A percentile compares a stretch with the other conserved stretches of the same genome.
Evolutionary conservation across 352 stramenopile genomes (phyloP).

Genomic region (Peronospora farinosa): DNA sequence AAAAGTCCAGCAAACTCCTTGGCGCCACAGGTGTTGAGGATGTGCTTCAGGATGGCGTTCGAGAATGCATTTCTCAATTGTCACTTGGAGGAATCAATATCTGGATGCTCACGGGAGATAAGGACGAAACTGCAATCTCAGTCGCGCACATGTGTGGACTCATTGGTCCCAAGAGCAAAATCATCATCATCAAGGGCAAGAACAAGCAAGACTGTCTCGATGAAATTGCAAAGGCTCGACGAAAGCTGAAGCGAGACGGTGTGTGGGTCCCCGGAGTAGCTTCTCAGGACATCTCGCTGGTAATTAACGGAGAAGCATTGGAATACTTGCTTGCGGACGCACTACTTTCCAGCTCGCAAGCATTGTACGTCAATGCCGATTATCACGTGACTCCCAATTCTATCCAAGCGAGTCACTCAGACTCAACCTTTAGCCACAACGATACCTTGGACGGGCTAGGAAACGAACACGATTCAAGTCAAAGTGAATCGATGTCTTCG

Average conservation of each 20-base stretch:
- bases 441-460: conserved; percentile 8
- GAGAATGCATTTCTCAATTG: conserved; percentile 93
- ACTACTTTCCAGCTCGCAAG: conserved; percentile 17
- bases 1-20: conserved; percentile 84
- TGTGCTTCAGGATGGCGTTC: conserved; percentile 93
- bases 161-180: conserved; percentile 66
- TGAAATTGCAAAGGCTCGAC: conserved; percentile 65
- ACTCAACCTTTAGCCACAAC: conserved; percentile 2
- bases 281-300: conserved; percentile 65
- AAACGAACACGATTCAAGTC: conserved; percentile 10
- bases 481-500: conserved; percentile 38
- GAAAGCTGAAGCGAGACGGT: conserved; percentile 71
- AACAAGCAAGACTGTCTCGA: conserved; percentile 73
- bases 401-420: conserved; percentile 6
- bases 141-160: conserved; percentile 96
- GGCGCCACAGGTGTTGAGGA: conserved; percentile 97
- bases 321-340: conserved; percentile 60
- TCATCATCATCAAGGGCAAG: conserved; percentile 81
- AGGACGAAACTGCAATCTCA: conserved; percentile 98
- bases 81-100: conserved; percentile 95
- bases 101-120: conserved; percentile 99
- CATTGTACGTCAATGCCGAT: conserved; percentile 11
- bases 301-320: conserved; percentile 79
- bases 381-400: conserved; percentile 18
- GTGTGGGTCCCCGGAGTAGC: conserved; percentile 72